phyloP scores from a whole-genome alignment of 805 yeast species.

The Teunomyces stri region DNA sequence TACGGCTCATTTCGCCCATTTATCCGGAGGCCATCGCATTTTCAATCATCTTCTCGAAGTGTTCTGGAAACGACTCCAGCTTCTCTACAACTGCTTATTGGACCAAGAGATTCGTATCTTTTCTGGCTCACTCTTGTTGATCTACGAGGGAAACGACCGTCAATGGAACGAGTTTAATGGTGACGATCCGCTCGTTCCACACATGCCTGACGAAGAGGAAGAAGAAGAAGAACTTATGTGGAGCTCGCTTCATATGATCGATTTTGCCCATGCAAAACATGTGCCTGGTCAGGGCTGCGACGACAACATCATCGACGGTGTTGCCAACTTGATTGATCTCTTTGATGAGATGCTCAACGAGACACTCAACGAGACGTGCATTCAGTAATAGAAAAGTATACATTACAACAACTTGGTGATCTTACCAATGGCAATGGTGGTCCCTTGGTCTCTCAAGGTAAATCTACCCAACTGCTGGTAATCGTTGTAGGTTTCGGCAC shows the following conservation, averaged over 20 bases:
- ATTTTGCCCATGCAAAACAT: slow-evolving; percentile 82
- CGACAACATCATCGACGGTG: slow-evolving; percentile 66
- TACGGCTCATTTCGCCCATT: slow-evolving; percentile 39
- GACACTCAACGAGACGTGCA: slow-evolving; percentile 8
- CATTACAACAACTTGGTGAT: slow-evolving; percentile 77
- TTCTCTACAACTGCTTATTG: slow-evolving; percentile 62
- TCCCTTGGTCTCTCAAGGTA: slow-evolving; percentile 97
- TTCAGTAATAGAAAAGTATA: not conserved
- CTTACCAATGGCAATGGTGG: slow-evolving; percentile 97
- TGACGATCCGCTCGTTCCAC: slow-evolving; percentile 25
- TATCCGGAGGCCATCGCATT: slow-evolving; percentile 25
- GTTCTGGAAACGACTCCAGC: slow-evolving; percentile 58
- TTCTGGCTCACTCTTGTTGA: slow-evolving; percentile 70
- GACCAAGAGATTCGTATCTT: slow-evolving; percentile 62
- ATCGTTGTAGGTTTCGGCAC: slow-evolving; percentile 89
- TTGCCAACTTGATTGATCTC: slow-evolving; percentile 54
- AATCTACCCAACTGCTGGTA: slow-evolving; percentile 97
- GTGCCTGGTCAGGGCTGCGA: slow-evolving; percentile 67
- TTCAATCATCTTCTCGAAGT: slow-evolving; percentile 34
- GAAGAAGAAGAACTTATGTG: slow-evolving; percentile 36
- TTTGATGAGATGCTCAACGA: slow-evolving; percentile 31
- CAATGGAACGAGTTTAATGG: slow-evolving; percentile 44
- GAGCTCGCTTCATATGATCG: slow-evolving; percentile 69
- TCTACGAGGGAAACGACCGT: slow-evolving; percentile 63
- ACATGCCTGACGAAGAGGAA: slow-evolving; percentile 19